A percentile compares a stretch with the other conserved stretches of the same genome.
phyloP scores from a whole-genome alignment of 2,329 filamentous ascomycete genomes.

The Leptosphaerulina australis region DNA sequence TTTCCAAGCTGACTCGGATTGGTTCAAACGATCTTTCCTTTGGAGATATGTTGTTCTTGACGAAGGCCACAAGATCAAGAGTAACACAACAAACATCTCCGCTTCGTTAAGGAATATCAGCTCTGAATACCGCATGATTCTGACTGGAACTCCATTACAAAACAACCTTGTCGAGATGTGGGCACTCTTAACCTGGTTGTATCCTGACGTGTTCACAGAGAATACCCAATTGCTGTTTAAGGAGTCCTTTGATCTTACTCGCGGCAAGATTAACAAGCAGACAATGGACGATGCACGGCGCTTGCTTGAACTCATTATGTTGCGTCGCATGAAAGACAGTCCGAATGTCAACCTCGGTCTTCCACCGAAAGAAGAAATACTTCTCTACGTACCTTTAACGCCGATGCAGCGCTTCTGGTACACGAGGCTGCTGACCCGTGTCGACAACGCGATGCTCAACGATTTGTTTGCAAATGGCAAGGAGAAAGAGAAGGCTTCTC shows the following conservation, averaged over 20 bases:
- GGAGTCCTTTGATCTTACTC: slow-evolving; percentile 62
- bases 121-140: slow-evolving; percentile 57
- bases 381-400: slow-evolving; percentile 63
- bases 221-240: slow-evolving; percentile 60
- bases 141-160: slow-evolving; percentile 64
- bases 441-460: slow-evolving; percentile 58
- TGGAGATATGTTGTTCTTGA: slow-evolving; percentile 99
- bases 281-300: slow-evolving; percentile 61
- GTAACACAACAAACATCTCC: slow-evolving; percentile 59
- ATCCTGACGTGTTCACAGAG: slow-evolving; percentile 62
- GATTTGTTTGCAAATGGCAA: slow-evolving; percentile 59
- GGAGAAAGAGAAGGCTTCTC: slow-evolving; percentile 51
- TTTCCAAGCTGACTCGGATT: slow-evolving; percentile 93
- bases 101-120: slow-evolving; percentile 51
- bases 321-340: slow-evolving; percentile 63
- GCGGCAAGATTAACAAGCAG: slow-evolving; percentile 59
- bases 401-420: slow-evolving; percentile 66
- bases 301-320: slow-evolving; percentile 64
- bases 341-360: slow-evolving; percentile 61
- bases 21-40: slow-evolving; percentile 91
- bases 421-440: slow-evolving; percentile 60
- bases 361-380: slow-evolving; percentile 62
- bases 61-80: slow-evolving; percentile 99
- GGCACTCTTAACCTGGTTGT: slow-evolving; percentile 64
- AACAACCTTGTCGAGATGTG: slow-evolving; percentile 65